Evolutionary conservation across 768 basidiomycete genomes (phyloP), one percentile per base, ranked within the genome.

Genomic region (Exidia glandulosa): DNA sequence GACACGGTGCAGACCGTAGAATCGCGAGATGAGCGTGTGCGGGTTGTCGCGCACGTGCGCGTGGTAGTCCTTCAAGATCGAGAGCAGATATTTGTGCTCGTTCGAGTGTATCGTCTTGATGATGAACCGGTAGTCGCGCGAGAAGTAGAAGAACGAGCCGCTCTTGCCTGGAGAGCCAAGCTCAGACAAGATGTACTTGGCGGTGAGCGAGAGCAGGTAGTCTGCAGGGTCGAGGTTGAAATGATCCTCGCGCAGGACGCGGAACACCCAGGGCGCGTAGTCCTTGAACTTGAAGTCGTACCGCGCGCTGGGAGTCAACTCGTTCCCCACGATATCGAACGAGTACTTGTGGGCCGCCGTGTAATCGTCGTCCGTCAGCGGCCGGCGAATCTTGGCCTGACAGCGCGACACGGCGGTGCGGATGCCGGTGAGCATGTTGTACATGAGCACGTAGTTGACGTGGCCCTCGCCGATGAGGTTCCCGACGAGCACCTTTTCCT

Each of bases 281-380:
- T 99, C 95, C 72, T 98, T 98, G 80, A 98, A 98, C 74, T 99
- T 99, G 81, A 98, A 98, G 72, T 98, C 96, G 75, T 99, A 99
- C 75, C 87, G 88, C 3, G 95, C 94, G 0, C 94, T 96, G 0
- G 96, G 96, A 13, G 96, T 98, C 29, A 99, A 79, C 74, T 99
- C 96, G 72, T 99, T 98, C 25, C 96, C 96, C 67, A 96, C 81
- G 65, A 99, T 92, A 72, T 99, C 96, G 70, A 98, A 98, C 0
- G 92, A 94, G 72, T 84, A 98, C 72, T 97, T 98, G 73, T 98
- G 94, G 56, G 83, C 79, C 12, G 94, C 89, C 0, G 76, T 76
- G 67, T 92, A 99, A 72, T 99, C 95, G 32, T 90, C 90, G 56
- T 84, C 80, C 12, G 87, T 88, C 41, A 99, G 75, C 3, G 86